Base-by-base conservation (phyloP, 495 filamentous ascomycete genomes). In the Rusavskia elegans region DNA sequence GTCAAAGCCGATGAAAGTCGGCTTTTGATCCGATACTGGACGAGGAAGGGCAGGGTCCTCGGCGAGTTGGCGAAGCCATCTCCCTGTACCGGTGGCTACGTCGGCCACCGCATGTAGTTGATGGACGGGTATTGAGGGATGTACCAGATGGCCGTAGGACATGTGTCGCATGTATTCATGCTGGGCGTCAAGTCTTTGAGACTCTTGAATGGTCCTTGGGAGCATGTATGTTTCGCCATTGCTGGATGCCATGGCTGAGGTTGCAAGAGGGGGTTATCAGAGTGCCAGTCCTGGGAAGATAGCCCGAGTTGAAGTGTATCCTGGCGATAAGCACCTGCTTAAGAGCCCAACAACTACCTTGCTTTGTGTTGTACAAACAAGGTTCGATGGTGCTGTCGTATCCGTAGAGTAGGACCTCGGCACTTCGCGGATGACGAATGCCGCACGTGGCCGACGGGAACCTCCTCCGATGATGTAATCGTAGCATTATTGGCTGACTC, bases 31-130 rank as follows among this genome's bases (percentile, higher is more conserved):
- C 11, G 29, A 25, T 5, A 8, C 30, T 21, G 46, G 19, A 16
- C 19, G 39, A 16, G 45, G 16, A 21, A 57, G 50, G 4, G 54
- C 56, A 4, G 62, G 53, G 7, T 45, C 25, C 23, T 52, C 44
- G 17, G 56, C 54, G 19, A 59, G 51, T 32, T 64, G 60, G 6
- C 53, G 49, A 14, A 64, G 55, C 62, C 62, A 64, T n/a, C 57
- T 49, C 10, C 68, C 68, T 9, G 67, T 69, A 6, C 68, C 68
- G 21, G 67, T 68, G 8, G 59, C 68, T 7, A 71, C 19, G 37
- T 71, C 68, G 8, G 67, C 67, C 16, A 71, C 50, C 1, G 60
- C 35, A 0, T 45, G 46, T 10, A 68, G 48, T 1, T 48, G 41
- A 1, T 57, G 54, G 3, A 29, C 42, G 0, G 63, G 59, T 10